Conservation (phyloP, 768 basidiomycete genomes). For the Suillus lakei region DNA sequence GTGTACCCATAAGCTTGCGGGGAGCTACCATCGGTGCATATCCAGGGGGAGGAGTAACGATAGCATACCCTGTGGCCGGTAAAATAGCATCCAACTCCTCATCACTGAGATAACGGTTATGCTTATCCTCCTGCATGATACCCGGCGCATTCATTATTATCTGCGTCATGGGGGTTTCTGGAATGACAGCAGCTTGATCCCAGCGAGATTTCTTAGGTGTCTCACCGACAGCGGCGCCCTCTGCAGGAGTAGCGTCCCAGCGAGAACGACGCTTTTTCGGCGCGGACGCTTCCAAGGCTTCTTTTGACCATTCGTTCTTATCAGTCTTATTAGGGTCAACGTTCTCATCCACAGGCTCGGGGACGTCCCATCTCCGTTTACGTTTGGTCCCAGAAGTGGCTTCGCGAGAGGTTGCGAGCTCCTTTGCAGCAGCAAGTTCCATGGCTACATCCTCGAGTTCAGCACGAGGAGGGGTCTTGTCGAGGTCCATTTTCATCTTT, state of each 20-base stretch:
- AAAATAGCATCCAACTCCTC: constrained; percentile 94
- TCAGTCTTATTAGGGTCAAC: constrained; percentile 62
- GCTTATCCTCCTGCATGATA: constrained; percentile 90
- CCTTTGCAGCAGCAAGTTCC: constrained; percentile 60
- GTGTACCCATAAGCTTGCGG: constrained; percentile 63
- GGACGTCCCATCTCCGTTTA: constrained; percentile 83
- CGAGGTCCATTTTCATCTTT: constrained; percentile 82
- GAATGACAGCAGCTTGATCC: constrained; percentile 89
- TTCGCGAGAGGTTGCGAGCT: constrained; percentile 44
- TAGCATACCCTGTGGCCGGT: constrained; percentile 83
- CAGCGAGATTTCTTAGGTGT: constrained; percentile 92
- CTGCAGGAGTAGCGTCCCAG: constrained; percentile 94
- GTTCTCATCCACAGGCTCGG: constrained; percentile 66
- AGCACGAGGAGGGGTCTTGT: constrained; percentile 88
- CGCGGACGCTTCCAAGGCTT: constrained; percentile 71
- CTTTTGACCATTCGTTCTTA: constrained; percentile 75
- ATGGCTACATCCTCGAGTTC: constrained; percentile 76
- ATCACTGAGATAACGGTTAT: constrained; percentile 94
- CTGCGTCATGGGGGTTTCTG: constrained; percentile 72
- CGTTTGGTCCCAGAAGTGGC: constrained; percentile 60
- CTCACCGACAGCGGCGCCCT: constrained; percentile 54
- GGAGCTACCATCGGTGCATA: constrained; percentile 81
- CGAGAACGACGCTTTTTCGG: constrained; percentile 93
- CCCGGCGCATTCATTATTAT: constrained; percentile 89
- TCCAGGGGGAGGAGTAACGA: constrained; percentile 93